Evolutionary conservation across 768 basidiomycete genomes (phyloP), one percentile per base, ranked within the genome.

Genomic region (Trametes punicea): DNA sequence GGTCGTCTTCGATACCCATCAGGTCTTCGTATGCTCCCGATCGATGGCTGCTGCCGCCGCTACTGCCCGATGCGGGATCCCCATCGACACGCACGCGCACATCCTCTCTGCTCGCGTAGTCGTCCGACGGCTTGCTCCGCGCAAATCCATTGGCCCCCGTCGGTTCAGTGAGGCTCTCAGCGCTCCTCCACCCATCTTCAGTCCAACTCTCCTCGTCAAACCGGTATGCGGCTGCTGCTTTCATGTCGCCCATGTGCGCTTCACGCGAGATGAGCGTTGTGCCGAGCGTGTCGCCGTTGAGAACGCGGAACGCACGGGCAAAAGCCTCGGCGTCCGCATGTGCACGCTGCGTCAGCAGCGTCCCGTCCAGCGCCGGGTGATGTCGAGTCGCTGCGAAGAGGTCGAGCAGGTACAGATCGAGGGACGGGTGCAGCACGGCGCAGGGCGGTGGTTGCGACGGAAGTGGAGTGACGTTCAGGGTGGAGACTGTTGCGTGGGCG

Each of bases 381-480:
- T 91, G 87, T 6, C 90, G 81, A 21, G 84, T 78, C 3, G 90
- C 89, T 25, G 84, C 77, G 57, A 92, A 86, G 10, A 91, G 73
- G 65, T 91, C 88, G 9, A 83, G 77, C 6, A 88, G 73, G 63
- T 91, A 92, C n/a, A 84, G 70, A 6, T 71, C 70, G 7, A 92
- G 75, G 2, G 70, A 67, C 0, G 81, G 74, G 9, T 84, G 74
- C 27, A 88, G 71, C 54, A 74, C 70, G 11, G 58, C 58, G 18
- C 38, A 49, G 11, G 2, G 80, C 75, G 49, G 73, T 70, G 9
- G 66, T 60, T 39, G 54, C 7, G 33, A 29, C 3, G 57, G 47
- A 51, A 56, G 46, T 44, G 48, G 51, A 25, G 31, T 38, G 48
- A 40, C 30, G 9, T 34, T 11, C 3, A 29, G 33, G 6, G 21